A percentile compares a stretch with the other conserved stretches of the same genome.
Conservation (phyloP, 768 basidiomycete genomes). For the Phylloporus rhodoxanthus region DNA sequence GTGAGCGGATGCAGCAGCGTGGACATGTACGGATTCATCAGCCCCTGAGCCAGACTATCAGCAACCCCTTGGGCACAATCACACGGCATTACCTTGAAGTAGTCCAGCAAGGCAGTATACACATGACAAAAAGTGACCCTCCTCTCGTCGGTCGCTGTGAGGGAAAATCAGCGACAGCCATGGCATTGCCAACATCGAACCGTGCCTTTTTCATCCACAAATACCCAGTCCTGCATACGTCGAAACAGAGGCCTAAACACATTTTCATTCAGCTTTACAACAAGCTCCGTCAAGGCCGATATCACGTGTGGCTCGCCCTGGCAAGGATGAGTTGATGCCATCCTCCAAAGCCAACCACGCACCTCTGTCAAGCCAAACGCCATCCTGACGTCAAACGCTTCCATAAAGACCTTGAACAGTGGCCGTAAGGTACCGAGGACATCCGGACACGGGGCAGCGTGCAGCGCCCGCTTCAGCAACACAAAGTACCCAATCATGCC, state of each 20-base stretch:
- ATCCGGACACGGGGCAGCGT: slow-evolving; percentile 54
- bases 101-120: slow-evolving; percentile 69
- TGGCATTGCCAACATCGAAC: background rate
- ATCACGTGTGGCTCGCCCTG: slow-evolving; percentile 55
- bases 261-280: slow-evolving; percentile 88
- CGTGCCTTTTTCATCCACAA: slow-evolving; percentile 49
- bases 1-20: slow-evolving; percentile 64
- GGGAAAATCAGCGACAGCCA: background rate
- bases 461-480: slow-evolving; percentile 59
- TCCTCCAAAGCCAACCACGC: background rate
- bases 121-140: slow-evolving; percentile 71
- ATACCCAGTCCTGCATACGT: slow-evolving; percentile 92
- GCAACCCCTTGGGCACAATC: background rate
- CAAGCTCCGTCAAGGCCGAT: slow-evolving; percentile 78
- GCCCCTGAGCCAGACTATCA: slow-evolving; percentile 39
- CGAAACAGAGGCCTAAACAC: slow-evolving; percentile 90
- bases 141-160: slow-evolving; percentile 35
- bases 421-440: slow-evolving; percentile 61
- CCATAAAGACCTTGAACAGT: slow-evolving; percentile 74
- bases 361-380: slow-evolving; percentile 28
- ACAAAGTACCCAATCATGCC: slow-evolving; percentile 51
- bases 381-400: slow-evolving; percentile 58
- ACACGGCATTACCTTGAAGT: slow-evolving; percentile 68
- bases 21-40: slow-evolving; percentile 91
- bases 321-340: background rate